Evolutionary conservation across 2,329 filamentous ascomycete species (phyloP).

Genomic region (Trichoderma oligosporum): DNA sequence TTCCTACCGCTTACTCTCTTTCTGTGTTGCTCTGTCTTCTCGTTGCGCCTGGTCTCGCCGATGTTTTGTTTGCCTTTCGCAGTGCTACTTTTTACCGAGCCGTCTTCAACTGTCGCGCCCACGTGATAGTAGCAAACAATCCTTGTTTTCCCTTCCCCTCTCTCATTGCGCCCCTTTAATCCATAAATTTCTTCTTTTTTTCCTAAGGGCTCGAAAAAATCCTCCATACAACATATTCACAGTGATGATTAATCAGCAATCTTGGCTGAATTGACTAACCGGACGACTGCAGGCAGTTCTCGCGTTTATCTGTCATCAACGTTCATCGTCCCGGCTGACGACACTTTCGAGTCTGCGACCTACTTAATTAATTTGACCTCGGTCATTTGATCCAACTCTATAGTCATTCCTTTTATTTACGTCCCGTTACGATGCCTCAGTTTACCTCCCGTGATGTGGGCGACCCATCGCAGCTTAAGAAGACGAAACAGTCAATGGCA

Average conservation of each 20-base stretch:
- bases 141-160: neutral
- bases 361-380: slow-evolving; percentile 18
- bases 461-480: slow-evolving; percentile 68
- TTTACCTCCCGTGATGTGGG: slow-evolving; percentile 65
- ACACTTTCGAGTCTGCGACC: slow-evolving; percentile 2
- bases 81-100: neutral
- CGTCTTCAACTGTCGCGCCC: slow-evolving; percentile 3
- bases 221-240: no score
- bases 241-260: no score
- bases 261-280: slow-evolving; percentile 1
- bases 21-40: slow-evolving; percentile 1
- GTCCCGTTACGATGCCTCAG: slow-evolving; percentile 53
- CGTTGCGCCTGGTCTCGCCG: neutral
- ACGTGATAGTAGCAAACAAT: slow-evolving; percentile 8
- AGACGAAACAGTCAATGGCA: slow-evolving; percentile 99
- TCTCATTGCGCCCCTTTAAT: neutral
- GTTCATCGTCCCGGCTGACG: slow-evolving; percentile 12
- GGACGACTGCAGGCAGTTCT: slow-evolving; percentile 17
- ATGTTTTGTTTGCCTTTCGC: neutral
- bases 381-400: slow-evolving; percentile 19
- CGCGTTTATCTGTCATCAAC: slow-evolving; percentile 12
- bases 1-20: neutral
- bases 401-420: slow-evolving; percentile 13
- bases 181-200: neutral
- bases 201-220: neutral